Evolutionary conservation across 2,329 filamentous ascomycete species (phyloP).

Genomic region (Phaeophleospora eucalypticola): DNA sequence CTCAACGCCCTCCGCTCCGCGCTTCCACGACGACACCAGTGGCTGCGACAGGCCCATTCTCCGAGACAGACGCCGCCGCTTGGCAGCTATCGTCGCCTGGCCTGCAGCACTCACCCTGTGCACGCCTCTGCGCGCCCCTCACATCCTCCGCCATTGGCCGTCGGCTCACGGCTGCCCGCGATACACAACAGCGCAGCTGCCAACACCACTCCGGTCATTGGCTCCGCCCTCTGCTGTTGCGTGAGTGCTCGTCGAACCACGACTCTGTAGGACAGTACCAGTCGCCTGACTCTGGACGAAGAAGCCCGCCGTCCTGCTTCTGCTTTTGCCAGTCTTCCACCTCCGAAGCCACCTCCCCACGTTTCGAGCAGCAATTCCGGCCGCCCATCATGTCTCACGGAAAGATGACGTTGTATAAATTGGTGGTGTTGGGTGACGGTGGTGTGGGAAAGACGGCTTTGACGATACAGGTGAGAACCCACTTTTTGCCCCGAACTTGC

Average conservation of each 20-base stretch:
- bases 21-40: too few species aligned
- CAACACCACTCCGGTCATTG: conserved; percentile 12
- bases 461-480: conserved; percentile 67
- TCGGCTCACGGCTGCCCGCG: conserved; percentile 9
- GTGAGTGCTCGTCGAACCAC: not conserved
- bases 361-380: conserved; percentile 4
- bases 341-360: conserved; percentile 1
- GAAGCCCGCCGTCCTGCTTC: not conserved
- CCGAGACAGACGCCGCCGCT: not conserved
- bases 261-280: conserved; percentile 10
- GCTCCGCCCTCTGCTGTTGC: conserved; percentile 9
- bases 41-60: too few species aligned
- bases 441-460: conserved; percentile 98
- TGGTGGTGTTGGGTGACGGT: conserved; percentile 96
- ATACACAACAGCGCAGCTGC: conserved; percentile 12
- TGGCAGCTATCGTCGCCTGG: too few species aligned
- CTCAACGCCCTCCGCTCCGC: not conserved
- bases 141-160: conserved; percentile 11
- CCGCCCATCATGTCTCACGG: conserved; percentile 32
- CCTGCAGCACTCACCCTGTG: too few species aligned
- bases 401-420: conserved; percentile 62
- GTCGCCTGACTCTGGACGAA: conserved; percentile 10
- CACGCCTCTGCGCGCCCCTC: not conserved
- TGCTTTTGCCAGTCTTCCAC: not conserved
- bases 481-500: not conserved